Base-by-base conservation (phyloP, 2,329 filamentous ascomycete species). In the Fusarium sp. region DNA sequence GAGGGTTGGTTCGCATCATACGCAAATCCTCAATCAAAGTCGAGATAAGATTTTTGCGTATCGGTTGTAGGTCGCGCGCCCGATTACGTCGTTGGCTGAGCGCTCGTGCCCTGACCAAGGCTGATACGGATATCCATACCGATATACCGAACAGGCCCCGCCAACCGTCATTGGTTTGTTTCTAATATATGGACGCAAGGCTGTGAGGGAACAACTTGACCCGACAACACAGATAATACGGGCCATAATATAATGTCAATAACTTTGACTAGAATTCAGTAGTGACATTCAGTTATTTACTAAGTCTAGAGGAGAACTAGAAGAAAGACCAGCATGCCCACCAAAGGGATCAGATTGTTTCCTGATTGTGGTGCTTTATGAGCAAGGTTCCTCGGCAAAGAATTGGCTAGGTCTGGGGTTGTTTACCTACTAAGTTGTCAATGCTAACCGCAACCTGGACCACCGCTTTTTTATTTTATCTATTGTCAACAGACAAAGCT, bases 71-170 rank as follows among this genome's bases (percentile, higher is more conserved):
- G 60, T 50, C 42, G 52, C 58, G 56, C 65, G 13, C 63, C 54
- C 69, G 46, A 74, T 73, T 73, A 65, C 68, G 68, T 70, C 71
- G 71, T 73, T 73, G 55, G 67, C 57, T 58, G 46, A 58, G 63
- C 53, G 35, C 56, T 60, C 41, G 20, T 62, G 55, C 61, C 66
- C 46, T 67, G 50, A 37, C 44, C 71, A 74, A 74, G 72, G 72
- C 72, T 73, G 71, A 23, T 31, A 38, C 69, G 57, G 63, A 49
- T 21, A 58, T 18, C 38, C 56, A 52, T 55, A 41, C 50, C 57
- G 67, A 53, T 59, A 49, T 48, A 41, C 67, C 67, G 67, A 69
- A 24, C 64, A 58, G 68, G 64, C 59, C 69, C 67, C 65, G 67
- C 67, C 29, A 57, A 47, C 37, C 35, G 33, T 68, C 20, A 68